Percentiles rank a stretch among this genome's conserved stretches.
phyloP scores from a whole-genome alignment of 2,329 filamentous ascomycete genomes.

The Arachnomyces sp. region DNA sequence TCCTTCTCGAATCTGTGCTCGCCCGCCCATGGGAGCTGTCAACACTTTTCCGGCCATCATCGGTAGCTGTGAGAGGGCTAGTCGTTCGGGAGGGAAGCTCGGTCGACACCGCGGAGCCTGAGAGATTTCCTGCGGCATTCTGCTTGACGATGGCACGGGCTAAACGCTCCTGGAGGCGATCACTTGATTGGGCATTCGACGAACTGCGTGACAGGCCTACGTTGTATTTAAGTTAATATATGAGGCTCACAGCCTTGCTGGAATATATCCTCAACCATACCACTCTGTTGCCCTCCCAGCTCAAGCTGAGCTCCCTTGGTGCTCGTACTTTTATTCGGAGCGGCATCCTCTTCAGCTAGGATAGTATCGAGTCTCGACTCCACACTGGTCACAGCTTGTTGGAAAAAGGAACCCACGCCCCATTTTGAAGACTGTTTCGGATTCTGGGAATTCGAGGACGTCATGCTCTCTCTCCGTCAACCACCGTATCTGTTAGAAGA shows the following conservation, averaged over 20 bases:
- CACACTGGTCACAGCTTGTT: conserved; percentile 85
- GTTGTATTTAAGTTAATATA: conserved; percentile 9
- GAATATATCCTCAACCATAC: conserved; percentile 11
- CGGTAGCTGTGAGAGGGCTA: conserved; percentile 43
- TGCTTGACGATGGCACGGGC: conserved; percentile 79
- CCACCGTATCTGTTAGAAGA: no score
- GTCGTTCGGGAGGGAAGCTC: conserved; percentile 46
- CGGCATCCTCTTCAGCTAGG: conserved; percentile 67
- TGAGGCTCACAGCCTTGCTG: neutral
- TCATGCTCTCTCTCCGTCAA: conserved; percentile 11
- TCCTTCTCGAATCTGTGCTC: conserved; percentile 19
- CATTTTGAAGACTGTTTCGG: conserved; percentile 52
- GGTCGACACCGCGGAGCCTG: conserved; percentile 42
- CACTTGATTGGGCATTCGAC: conserved; percentile 62
- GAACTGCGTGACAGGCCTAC: conserved; percentile 54
- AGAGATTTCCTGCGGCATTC: conserved; percentile 43
- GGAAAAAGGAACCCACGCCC: conserved; percentile 64
- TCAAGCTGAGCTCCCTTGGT: conserved; percentile 26
- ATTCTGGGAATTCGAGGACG: conserved; percentile 26
- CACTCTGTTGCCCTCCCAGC: conserved; percentile 24
- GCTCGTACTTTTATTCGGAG: conserved; percentile 18
- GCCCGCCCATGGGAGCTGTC: conserved; percentile 15
- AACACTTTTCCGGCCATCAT: conserved; percentile 30
- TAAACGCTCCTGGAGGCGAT: conserved; percentile 79
- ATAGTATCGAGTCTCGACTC: conserved; percentile 91